Percentiles rank a stretch among this genome's conserved stretches.
Evolutionary conservation across 164 flowering plant species (phyloP).

Genomic region (Tinospora cordifolia): DNA sequence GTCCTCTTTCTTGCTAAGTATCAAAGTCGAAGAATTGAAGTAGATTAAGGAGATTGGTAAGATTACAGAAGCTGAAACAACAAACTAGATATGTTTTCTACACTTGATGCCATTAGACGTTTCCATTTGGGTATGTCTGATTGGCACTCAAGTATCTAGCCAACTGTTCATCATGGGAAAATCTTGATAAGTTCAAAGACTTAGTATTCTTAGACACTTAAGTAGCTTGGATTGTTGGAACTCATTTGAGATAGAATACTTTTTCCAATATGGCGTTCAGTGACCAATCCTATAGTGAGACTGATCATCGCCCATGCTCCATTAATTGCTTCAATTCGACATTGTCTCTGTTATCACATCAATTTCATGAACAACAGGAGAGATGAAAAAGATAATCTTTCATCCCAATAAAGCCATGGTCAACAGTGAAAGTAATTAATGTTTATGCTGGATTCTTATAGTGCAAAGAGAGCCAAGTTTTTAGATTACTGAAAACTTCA

Average conservation of each 20-base stretch:
- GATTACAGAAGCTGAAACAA: conserved; percentile 19
- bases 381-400: neutral
- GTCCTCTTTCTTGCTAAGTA: conserved; percentile 7
- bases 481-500: no score
- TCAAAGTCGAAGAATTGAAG: conserved; percentile 16
- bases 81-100: conserved; percentile 25
- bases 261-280: conserved; percentile 78
- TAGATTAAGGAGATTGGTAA: conserved; percentile 29
- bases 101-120: conserved; percentile 19
- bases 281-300: conserved; percentile 71
- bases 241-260: conserved; percentile 56
- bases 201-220: neutral
- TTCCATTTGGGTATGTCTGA: conserved; percentile 12
- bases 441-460: neutral
- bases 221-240: neutral
- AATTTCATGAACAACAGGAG: neutral
- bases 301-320: conserved; percentile 98
- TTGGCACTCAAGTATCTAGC: conserved; percentile 38
- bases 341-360: conserved; percentile 40
- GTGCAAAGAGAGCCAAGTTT: no score
- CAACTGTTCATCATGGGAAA: conserved; percentile 37
- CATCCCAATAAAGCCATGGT: neutral
- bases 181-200: neutral
- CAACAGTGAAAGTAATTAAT: neutral
- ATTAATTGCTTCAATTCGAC: conserved; percentile 82